Base-by-base conservation (phyloP, 306 rosid species). In the Vicia sativa region DNA sequence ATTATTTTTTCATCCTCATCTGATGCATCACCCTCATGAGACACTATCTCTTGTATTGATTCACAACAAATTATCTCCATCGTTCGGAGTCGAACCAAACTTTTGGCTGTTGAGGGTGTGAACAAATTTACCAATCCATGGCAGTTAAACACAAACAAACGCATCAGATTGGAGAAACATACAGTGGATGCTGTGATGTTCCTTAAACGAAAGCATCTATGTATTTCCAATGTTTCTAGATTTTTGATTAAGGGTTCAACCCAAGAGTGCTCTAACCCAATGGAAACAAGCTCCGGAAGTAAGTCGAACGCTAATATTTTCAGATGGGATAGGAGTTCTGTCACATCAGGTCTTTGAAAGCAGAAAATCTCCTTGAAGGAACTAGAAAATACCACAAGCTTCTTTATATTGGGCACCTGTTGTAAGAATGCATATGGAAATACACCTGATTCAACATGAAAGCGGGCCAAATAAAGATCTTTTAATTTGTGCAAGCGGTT, bases 201-300 rank as follows among this genome's bases (percentile, higher is more conserved):
- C 3, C 9, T 12, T 12, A 75, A 9, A 4, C 4, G 2, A 4
- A 0, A 0, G 26, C 64, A 67, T 0, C 0, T 0, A 15, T 11
- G 5, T 48, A 75, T 6, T 43, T 56, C 23, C 31, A 76, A 41
- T 5, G 45, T 60, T 41, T 68, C 42, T 8, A 75, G 64, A 21
- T 18, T 18, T 10, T 39, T 11, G 19, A 28, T 10, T 13, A 75
- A 2, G 0, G 44, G 42, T 12, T 48, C 43, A 2, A 72, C 19
- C 70, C 79, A 68, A 2, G 74, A 31, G 38, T 76, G 65, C 28
- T 67, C 60, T 16, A 45, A 68, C 62, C 75, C 71, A 61, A 76
- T 68, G 49, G 66, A 42, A 76, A 41, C 44, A 2, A 31, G 37
- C 37, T 31, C 37, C 1, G 9, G 5, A 31, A 31, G 37, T 31